Conservation (phyloP, 345 rosid genomes). For the Sisymbrium irio region DNA sequence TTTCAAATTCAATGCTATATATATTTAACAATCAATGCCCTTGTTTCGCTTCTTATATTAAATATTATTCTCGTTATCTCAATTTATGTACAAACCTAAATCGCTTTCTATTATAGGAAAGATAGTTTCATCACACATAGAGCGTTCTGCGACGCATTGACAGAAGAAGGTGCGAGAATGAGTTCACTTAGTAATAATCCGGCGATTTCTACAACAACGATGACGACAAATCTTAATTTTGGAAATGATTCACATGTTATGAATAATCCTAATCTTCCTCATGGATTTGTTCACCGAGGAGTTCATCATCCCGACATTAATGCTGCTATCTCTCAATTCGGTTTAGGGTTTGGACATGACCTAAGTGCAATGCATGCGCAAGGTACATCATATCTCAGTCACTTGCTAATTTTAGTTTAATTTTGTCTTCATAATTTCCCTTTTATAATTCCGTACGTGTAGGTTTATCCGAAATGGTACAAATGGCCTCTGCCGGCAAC, state of each 20-base stretch:
- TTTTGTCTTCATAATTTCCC: neutral
- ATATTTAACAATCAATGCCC: constrained; percentile 15
- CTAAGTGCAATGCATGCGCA: constrained; percentile 39
- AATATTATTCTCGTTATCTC: neutral
- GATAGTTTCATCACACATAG: constrained; percentile 95
- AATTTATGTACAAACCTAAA: neutral
- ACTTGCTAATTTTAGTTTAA: neutral
- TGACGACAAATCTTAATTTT: constrained; percentile 57
- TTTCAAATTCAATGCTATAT: constrained; percentile 37
- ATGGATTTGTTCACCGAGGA: constrained; percentile 47
- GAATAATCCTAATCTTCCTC: constrained; percentile 43
- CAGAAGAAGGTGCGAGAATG: constrained; percentile 75
- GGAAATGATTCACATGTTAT: constrained; percentile 36
- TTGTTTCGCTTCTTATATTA: constrained; percentile 1
- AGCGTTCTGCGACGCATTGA: constrained; percentile 92
- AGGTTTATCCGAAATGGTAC: constrained; percentile 62
- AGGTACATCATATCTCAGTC: constrained; percentile 26
- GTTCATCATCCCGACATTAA: constrained; percentile 45
- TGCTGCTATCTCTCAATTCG: constrained; percentile 46
- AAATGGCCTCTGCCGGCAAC: constrained; percentile 45
- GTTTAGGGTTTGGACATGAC: constrained; percentile 48
- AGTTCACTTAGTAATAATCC: constrained; percentile 38
- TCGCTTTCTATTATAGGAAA: constrained; percentile 53
- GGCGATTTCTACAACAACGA: constrained; percentile 3
- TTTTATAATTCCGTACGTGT: neutral